Conservation (phyloP, 176 grass and related monocot species). For the Elaeis guineensis region DNA sequence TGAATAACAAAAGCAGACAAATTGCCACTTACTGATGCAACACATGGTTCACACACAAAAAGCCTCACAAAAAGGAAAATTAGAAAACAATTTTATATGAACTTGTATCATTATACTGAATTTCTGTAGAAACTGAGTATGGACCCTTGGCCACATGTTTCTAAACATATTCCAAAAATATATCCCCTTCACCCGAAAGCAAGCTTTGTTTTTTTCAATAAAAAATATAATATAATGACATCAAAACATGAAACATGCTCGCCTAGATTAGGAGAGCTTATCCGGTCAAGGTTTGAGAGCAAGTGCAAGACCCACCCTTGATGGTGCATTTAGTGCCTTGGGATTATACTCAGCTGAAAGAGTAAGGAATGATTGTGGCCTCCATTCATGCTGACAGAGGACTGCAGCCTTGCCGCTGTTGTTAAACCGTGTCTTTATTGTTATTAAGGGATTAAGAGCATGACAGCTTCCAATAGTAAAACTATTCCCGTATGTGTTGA, state of each 20-base stretch:
- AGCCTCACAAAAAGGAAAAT: too few relatives aligned
- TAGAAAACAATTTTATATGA: too few relatives aligned
- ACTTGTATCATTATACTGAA: neutral
- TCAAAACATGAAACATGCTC: conserved; percentile 18
- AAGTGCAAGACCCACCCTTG: conserved; percentile 56
- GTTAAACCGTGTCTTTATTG: conserved; percentile 58
- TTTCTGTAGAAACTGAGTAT: conserved; percentile 1
- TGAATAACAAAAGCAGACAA: too few relatives aligned
- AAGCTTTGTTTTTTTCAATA: neutral
- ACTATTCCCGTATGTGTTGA: conserved; percentile 67
- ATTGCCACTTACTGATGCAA: too few relatives aligned
- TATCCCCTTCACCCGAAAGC: neutral
- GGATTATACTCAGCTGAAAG: conserved; percentile 72
- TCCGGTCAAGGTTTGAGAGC: conserved; percentile 53
- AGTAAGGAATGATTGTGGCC: conserved; percentile 57
- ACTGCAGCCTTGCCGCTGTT: conserved; percentile 47
- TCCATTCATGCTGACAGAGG: conserved; percentile 82
- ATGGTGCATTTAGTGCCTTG: conserved; percentile 47
- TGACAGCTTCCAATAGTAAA: conserved; percentile 75
- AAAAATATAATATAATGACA: neutral
- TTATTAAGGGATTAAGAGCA: conserved; percentile 40
- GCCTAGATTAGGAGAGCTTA: neutral
- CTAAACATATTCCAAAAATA: neutral
- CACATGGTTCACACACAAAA: too few relatives aligned
- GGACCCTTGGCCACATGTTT: neutral